Evolutionary conservation across 495 filamentous ascomycete genomes (phyloP).

Genomic region (Margaritispora aquatica): DNA sequence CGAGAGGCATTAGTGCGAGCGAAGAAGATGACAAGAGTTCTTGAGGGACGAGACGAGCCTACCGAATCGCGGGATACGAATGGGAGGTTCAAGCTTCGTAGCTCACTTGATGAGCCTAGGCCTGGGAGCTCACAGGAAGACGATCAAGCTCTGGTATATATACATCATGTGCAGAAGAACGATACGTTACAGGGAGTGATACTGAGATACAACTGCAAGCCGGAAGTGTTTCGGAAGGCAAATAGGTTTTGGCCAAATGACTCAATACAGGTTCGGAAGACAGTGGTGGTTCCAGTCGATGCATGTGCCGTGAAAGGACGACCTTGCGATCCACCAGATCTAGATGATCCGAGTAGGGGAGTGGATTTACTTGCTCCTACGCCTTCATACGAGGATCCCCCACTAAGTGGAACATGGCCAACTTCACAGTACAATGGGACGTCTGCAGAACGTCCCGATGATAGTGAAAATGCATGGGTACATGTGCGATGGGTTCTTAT

Average conservation of each 20-base stretch:
- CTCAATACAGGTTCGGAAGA: constrained; percentile 74
- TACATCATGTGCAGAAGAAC: constrained; percentile 74
- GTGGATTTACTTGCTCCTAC: constrained; percentile 42
- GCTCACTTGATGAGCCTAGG: constrained; percentile 39
- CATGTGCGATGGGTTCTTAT: constrained; percentile 84
- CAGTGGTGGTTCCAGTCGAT: constrained; percentile 81
- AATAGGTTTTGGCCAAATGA: constrained; percentile 95
- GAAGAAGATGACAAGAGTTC: constrained; percentile 39
- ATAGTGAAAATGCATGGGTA: constrained; percentile 51
- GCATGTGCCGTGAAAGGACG: constrained; percentile 80
- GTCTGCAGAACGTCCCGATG: constrained; percentile 22
- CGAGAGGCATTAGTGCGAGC: constrained; percentile 41
- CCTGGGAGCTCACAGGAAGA: constrained; percentile 39
- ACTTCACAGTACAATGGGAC: constrained; percentile 5
- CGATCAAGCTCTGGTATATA: constrained; percentile 75
- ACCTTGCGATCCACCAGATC: constrained; percentile 38
- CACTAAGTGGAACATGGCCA: constrained; percentile 15
- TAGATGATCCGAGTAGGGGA: constrained; percentile 23
- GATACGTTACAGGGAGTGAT: constrained; percentile 89
- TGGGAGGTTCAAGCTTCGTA: constrained; percentile 46
- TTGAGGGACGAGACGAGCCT: constrained; percentile 43
- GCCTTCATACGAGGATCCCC: constrained; percentile 24
- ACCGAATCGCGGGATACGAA: constrained; percentile 41
- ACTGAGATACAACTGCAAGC: constrained; percentile 79
- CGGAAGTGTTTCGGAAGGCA: constrained; percentile 72